phyloP scores from a whole-genome alignment of 257 asterid genomes.

The Rehmannia glutinosa region DNA sequence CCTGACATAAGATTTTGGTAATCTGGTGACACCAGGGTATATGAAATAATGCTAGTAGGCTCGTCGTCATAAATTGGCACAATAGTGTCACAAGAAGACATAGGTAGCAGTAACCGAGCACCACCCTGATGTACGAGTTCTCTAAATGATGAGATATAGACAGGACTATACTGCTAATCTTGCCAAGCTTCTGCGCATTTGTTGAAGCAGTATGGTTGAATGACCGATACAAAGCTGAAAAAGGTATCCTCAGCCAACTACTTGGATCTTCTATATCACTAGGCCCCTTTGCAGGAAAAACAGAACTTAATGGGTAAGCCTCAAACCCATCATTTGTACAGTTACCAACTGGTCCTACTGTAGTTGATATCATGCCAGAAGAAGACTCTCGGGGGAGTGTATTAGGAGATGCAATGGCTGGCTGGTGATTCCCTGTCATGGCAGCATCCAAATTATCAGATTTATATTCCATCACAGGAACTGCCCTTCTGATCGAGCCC shows the following conservation, averaged over 20 bases:
- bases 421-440: conserved; percentile 51
- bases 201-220: conserved; percentile 30
- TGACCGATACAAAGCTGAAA: conserved; percentile 34
- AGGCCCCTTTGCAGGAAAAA: conserved; percentile 29
- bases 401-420: conserved; percentile 26
- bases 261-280: conserved; percentile 39
- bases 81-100: conserved; percentile 39
- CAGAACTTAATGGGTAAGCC: conserved; percentile 14
- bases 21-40: conserved; percentile 51
- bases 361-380: conserved; percentile 16
- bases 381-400: conserved; percentile 21
- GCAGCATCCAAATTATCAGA: conserved; percentile 57
- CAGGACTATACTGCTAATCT: conserved; percentile 44
- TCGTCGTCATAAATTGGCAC: conserved; percentile 77
- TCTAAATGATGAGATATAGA: conserved; percentile 47
- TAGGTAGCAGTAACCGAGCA: conserved; percentile 54
- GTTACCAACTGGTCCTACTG: conserved; percentile 20
- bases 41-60: conserved; percentile 69
- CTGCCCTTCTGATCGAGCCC: conserved; percentile 62
- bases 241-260: conserved; percentile 45
- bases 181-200: conserved; percentile 36
- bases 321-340: conserved; percentile 20
- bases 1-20: conserved; percentile 43
- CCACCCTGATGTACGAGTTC: conserved; percentile 54
- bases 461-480: conserved; percentile 38